phyloP scores from a whole-genome alignment of 2,329 filamentous ascomycete genomes.

The Zymoseptoria ardabiliae region DNA sequence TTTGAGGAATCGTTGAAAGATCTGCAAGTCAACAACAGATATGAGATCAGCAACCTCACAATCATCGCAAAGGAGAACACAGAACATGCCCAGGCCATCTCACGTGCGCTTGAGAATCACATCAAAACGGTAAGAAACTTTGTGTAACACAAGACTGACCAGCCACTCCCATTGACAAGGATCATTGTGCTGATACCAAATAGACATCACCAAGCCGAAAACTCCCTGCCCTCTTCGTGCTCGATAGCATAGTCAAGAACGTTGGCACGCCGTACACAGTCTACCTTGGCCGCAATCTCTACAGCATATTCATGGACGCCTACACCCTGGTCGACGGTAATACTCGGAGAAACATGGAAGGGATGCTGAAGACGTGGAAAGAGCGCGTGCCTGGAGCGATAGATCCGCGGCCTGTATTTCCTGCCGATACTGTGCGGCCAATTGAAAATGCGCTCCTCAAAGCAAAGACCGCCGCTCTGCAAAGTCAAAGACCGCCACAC shows the following conservation, averaged over 20 bases:
- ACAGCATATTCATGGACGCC: conserved; percentile 92
- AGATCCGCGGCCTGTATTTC: conserved; percentile 87
- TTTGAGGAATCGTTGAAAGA: conserved; percentile 91
- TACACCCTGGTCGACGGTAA: conserved; percentile 80
- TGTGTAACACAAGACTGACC: not conserved
- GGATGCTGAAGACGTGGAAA: conserved; percentile 97
- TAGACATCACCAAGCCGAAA: conserved; percentile 85
- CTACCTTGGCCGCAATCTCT: conserved; percentile 86
- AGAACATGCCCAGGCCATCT: conserved; percentile 88
- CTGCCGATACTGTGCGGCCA: conserved; percentile 73
- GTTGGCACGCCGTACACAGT: conserved; percentile 95
- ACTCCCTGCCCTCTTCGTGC: conserved; percentile 89
- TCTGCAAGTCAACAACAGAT: conserved; percentile 80
- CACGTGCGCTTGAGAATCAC: conserved; percentile 81
- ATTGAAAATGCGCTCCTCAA: conserved; percentile 95
- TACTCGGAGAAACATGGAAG: conserved; percentile 86
- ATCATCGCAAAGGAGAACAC: conserved; percentile 97
- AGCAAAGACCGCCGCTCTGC: conserved; percentile 57
- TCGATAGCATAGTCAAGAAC: conserved; percentile 98
- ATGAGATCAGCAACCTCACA: conserved; percentile 95
- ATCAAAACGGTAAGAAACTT: conserved; percentile 74
- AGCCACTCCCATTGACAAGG: not conserved
- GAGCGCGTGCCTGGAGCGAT: conserved; percentile 90
- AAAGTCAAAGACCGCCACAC: conserved; percentile 46
- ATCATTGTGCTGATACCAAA: conserved; percentile 26